A percentile compares a stretch with the other conserved stretches of the same genome.
phyloP scores from a whole-genome alignment of 495 filamentous ascomycete species.

The Podospora conica region DNA sequence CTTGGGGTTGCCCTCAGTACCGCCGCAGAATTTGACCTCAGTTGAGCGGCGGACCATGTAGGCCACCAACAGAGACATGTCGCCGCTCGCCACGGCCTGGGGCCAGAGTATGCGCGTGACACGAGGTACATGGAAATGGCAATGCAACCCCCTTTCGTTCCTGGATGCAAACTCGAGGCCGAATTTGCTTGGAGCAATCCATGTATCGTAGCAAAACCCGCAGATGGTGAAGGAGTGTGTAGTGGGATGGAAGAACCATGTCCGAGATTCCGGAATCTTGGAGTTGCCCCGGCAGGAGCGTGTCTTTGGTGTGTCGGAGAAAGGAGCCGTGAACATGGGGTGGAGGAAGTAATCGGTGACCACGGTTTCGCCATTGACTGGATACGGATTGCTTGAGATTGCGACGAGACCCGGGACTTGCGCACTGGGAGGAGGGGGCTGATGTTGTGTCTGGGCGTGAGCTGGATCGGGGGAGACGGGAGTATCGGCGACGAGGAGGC shows the following conservation, averaged over 20 bases:
- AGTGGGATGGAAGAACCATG: not conserved
- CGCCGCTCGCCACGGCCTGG: not conserved
- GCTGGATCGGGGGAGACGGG: not conserved
- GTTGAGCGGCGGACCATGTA: not conserved
- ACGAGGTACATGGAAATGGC: not conserved
- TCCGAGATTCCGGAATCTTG: not conserved
- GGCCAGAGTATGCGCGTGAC: conserved; percentile 3
- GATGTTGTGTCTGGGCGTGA: not conserved
- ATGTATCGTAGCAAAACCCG: not conserved
- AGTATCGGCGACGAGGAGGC: not conserved
- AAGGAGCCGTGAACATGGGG: not conserved
- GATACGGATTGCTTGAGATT: not conserved
- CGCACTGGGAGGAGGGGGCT: no score
- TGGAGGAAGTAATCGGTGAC: not conserved
- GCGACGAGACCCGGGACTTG: not conserved
- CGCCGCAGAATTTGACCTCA: not conserved
- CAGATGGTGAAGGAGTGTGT: not conserved
- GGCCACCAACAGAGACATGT: not conserved
- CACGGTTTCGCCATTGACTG: not conserved
- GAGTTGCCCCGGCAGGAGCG: not conserved
- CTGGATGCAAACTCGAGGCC: not conserved
- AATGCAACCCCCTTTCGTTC: not conserved
- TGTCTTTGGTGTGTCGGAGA: not conserved
- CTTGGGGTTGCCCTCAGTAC: not conserved
- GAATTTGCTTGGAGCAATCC: not conserved